Conservation (phyloP, 768 basidiomycete species). For the Mycena amicta region DNA sequence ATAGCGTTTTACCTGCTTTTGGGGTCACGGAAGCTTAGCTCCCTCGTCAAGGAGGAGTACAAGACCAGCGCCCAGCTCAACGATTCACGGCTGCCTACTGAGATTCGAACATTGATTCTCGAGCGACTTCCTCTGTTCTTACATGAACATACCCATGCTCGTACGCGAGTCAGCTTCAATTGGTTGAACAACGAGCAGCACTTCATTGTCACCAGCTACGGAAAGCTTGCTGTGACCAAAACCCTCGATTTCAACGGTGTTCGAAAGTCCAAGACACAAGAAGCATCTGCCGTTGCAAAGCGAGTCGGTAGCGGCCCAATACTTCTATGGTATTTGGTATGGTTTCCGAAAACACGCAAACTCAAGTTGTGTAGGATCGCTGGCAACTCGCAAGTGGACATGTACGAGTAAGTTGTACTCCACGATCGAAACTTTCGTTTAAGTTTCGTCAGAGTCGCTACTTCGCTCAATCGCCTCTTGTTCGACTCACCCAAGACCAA, state of each 20-base stretch:
- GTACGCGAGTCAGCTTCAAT: conserved; percentile 58
- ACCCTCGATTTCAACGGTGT: conserved; percentile 55
- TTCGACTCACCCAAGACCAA: conserved; percentile 81
- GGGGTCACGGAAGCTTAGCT: conserved; percentile 74
- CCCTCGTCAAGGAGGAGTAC: conserved; percentile 78
- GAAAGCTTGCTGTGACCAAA: conserved; percentile 65
- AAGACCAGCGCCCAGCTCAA: conserved; percentile 56
- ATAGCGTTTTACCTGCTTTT: conserved; percentile 75
- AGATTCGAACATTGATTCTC: conserved; percentile 65
- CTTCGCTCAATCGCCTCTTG: conserved; percentile 76
- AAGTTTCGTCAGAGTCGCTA: conserved; percentile 68
- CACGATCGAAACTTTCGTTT: not conserved
- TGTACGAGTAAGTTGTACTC: conserved; percentile 81
- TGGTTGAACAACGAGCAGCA: conserved; percentile 69
- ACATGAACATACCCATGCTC: conserved; percentile 79
- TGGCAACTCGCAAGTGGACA: conserved; percentile 73
- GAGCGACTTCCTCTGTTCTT: conserved; percentile 90
- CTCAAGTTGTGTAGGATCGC: conserved; percentile 49
- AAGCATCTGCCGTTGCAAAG: conserved; percentile 74
- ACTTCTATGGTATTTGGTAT: conserved; percentile 51
- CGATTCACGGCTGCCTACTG: conserved; percentile 48
- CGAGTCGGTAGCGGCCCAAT: conserved; percentile 57
- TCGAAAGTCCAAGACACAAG: conserved; percentile 55
- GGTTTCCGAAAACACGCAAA: not conserved
- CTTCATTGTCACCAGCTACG: conserved; percentile 71